Evolutionary conservation across 306 rosid genomes (phyloP).

Genomic region (Rosa multiflora): DNA sequence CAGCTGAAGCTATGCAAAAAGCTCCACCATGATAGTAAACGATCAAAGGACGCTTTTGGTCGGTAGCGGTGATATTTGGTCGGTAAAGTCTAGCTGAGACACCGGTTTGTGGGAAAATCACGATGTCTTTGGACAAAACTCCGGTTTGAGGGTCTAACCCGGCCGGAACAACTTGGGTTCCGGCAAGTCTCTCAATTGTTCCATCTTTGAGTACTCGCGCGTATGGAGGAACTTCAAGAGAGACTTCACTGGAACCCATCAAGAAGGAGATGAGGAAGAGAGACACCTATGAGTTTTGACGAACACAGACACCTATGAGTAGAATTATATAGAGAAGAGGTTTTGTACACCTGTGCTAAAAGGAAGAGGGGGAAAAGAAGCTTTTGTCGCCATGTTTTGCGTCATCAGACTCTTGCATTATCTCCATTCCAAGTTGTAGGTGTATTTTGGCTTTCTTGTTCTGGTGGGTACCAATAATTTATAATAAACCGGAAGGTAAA

Average conservation of each 20-base stretch:
- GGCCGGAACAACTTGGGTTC: conserved; percentile 48
- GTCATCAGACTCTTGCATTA: neutral
- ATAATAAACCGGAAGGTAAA: neutral
- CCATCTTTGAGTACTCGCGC: conserved; percentile 62
- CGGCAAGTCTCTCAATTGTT: conserved; percentile 54
- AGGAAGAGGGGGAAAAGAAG: neutral
- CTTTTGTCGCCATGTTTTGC: neutral
- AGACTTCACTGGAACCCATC: conserved; percentile 48
- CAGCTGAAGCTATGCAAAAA: conserved; percentile 54
- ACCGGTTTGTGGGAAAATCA: conserved; percentile 48
- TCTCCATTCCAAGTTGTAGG: neutral
- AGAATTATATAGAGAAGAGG: neutral
- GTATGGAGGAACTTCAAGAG: conserved; percentile 62
- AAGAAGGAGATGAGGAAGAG: neutral
- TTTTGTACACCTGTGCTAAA: neutral
- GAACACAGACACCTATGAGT: neutral
- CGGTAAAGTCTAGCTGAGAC: conserved; percentile 63
- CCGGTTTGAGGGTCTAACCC: conserved; percentile 57
- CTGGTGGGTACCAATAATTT: neutral
- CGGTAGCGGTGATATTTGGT: conserved; percentile 24
- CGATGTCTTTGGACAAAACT: conserved; percentile 69
- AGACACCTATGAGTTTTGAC: no score
- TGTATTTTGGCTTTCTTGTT: neutral
- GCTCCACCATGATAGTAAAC: conserved; percentile 88
- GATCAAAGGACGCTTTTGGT: conserved; percentile 50